Percentiles rank a stretch among this genome's conserved stretches.
These are phyloP conservation scores for Aquilaria malaccensis DNA, from an alignment of 345 rosid species.

Conservation along the genomic window DNA sequence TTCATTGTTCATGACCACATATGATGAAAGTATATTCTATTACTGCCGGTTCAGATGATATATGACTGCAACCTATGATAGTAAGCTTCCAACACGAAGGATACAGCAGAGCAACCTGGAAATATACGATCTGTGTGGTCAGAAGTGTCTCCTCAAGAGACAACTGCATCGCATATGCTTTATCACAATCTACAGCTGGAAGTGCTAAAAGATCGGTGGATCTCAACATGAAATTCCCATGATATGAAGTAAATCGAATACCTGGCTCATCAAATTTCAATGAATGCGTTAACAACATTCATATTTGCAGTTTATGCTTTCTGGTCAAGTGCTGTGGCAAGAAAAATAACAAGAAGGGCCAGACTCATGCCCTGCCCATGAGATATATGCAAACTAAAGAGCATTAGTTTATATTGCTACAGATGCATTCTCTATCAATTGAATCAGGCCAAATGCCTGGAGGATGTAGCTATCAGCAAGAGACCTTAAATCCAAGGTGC, in stretches of 20 bases:
- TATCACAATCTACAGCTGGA: conserved; percentile 98
- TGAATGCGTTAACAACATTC: no score
- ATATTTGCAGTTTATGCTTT: no score
- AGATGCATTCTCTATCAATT: conserved; percentile 1
- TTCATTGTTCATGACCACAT: not conserved
- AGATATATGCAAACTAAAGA: no score
- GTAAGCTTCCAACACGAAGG: conserved; percentile 35
- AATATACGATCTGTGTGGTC: conserved; percentile 81
- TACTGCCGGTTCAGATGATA: not conserved
- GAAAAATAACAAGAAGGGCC: no score
- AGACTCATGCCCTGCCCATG: no score
- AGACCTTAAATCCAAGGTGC: no score
- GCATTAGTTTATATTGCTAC: conserved; percentile 8
- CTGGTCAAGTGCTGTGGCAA: no score
- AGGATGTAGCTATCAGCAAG: no score
- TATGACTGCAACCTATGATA: not conserved
- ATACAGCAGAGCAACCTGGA: conserved; percentile 99
- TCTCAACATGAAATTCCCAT: conserved; percentile 97
- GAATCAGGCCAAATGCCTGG: no score
- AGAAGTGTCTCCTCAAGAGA: conserved; percentile 92
- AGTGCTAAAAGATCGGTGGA: conserved; percentile 94
- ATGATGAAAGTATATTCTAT: not conserved
- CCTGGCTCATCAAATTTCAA: conserved; percentile 30
- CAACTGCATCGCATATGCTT: conserved; percentile 96
- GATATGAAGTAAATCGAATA: conserved; percentile 85